A percentile compares a stretch with the other conserved stretches of the same genome.
phyloP scores from a whole-genome alignment of 73 alveolate genomes.

The Paramecium sexaurelia region DNA sequence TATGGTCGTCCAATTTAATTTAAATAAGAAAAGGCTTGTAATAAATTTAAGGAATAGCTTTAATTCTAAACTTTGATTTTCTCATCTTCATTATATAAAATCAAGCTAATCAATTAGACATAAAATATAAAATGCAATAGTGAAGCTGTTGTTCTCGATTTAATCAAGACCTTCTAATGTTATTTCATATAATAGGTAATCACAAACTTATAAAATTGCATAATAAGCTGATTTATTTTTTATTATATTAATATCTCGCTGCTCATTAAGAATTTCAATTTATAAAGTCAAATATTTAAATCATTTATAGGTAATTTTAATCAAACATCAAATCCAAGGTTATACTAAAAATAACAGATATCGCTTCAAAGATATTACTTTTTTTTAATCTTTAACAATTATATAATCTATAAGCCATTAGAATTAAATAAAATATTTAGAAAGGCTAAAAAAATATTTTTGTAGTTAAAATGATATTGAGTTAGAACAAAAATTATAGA shows the following conservation, averaged over 20 bases:
- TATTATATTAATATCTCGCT: background rate
- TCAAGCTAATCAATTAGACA: background rate
- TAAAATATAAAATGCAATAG: background rate
- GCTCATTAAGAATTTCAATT: no score
- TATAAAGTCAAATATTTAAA: no score
- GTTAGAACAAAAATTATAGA: no score
- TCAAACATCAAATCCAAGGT: no score
- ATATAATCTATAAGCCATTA: no score
- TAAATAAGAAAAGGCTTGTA: background rate
- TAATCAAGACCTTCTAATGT: background rate
- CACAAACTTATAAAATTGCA: background rate
- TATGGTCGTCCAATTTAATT: background rate
- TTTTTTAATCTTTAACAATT: no score
- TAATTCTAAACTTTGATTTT: background rate
- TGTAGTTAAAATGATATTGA: no score
- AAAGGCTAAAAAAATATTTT: no score
- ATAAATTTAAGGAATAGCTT: background rate
- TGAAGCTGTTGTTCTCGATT: background rate
- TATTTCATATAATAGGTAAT: background rate
- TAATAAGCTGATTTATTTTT: background rate
- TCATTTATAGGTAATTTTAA: no score
- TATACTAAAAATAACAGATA: no score
- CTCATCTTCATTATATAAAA: background rate
- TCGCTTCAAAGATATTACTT: no score
- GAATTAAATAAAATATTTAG: no score